Conservation (phyloP, 148 eudicot species). For the Vaccinium myrtillus region DNA sequence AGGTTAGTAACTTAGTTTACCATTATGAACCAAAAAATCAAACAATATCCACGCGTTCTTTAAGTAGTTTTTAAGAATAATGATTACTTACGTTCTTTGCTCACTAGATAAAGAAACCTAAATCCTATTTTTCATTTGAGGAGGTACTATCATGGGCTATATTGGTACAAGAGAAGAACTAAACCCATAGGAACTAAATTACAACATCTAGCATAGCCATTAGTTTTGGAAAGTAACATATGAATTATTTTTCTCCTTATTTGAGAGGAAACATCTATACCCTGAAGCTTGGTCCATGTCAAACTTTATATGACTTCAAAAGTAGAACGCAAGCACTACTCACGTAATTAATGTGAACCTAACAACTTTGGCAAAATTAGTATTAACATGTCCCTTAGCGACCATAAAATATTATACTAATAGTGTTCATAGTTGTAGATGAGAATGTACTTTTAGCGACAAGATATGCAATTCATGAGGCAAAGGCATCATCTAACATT, state of each 20-base stretch:
- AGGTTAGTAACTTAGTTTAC: background rate
- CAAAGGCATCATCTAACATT: background rate
- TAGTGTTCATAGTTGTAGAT: background rate
- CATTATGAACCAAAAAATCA: background rate
- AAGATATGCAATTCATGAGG: background rate
- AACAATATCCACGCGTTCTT: background rate
- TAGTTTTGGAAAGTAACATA: background rate
- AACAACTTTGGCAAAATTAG: background rate
- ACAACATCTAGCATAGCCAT: background rate
- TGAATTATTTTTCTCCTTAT: background rate
- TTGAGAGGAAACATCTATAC: background rate
- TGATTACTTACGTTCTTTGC: background rate
- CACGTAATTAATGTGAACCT: background rate
- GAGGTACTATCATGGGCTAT: background rate
- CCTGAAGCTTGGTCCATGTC: background rate
- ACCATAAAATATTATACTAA: background rate
- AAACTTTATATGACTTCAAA: background rate
- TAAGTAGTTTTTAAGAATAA: too few species aligned
- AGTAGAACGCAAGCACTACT: background rate
- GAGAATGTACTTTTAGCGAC: background rate
- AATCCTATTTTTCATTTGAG: background rate
- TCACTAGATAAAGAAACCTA: background rate
- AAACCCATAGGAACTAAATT: background rate
- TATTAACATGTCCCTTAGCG: background rate
- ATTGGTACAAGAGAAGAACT: background rate